Conservation (phyloP, 2,329 filamentous ascomycete genomes). For the Graphilbum ipis-grandicollis region DNA sequence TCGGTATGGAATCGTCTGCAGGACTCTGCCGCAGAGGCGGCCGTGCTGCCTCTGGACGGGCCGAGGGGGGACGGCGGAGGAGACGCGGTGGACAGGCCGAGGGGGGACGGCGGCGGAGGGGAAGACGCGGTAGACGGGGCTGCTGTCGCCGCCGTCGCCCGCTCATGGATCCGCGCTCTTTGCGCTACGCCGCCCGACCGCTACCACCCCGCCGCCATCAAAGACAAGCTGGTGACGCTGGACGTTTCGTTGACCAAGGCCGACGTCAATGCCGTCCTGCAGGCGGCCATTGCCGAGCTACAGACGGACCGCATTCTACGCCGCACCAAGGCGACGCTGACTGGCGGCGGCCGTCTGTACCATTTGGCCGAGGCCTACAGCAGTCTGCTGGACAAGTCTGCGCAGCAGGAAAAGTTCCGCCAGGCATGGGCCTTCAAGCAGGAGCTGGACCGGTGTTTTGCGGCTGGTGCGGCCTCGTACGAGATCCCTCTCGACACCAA, state of each 20-base stretch:
- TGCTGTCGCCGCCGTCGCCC: constrained; percentile 4
- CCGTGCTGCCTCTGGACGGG: constrained; percentile 17
- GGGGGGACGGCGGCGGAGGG: too few species aligned
- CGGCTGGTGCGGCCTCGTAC: constrained; percentile 13
- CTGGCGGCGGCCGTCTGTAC: constrained; percentile 43
- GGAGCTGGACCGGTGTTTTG: constrained; percentile 38
- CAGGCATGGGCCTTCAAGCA: constrained; percentile 43
- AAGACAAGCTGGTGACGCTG: constrained; percentile 34
- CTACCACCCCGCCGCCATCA: constrained; percentile 30
- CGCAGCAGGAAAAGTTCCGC: constrained; percentile 34
- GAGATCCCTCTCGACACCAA: constrained; percentile 35
- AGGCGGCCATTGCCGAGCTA: constrained; percentile 29
- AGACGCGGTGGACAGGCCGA: too few species aligned
- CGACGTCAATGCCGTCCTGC: constrained; percentile 25
- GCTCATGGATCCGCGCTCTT: constrained; percentile 37
- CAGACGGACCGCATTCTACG: constrained; percentile 36
- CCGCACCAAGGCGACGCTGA: constrained; percentile 38
- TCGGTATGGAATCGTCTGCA: constrained; percentile 41
- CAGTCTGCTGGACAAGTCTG: constrained; percentile 36
- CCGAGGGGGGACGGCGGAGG: not conserved
- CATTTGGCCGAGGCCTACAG: constrained; percentile 42
- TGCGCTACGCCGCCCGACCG: constrained; percentile 32
- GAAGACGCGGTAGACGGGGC: too few species aligned
- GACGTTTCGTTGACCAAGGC: constrained; percentile 15
- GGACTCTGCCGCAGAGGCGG: constrained; percentile 30